phyloP scores from a whole-genome alignment of 208 protist genomes.

The Acanthamoeba castellanii region DNA sequence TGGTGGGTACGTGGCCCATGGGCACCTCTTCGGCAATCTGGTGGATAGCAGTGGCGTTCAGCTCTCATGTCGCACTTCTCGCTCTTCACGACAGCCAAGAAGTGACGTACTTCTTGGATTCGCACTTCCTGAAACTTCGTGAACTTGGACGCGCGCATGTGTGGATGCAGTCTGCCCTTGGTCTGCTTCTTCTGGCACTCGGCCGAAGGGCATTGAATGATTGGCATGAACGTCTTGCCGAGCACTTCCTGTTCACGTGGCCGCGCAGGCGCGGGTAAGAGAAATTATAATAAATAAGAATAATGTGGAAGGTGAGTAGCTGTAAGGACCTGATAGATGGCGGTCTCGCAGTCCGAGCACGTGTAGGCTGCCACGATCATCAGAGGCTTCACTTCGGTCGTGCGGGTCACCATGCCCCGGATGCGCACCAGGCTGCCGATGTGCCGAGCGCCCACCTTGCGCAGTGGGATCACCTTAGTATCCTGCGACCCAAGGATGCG shows the following conservation, averaged over 20 bases:
- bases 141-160: constrained; percentile 94
- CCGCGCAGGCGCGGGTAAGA: not conserved
- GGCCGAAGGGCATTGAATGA: constrained; percentile 82
- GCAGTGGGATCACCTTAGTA: constrained; percentile 48
- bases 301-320: not conserved
- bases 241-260: constrained; percentile 74
- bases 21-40: constrained; percentile 89
- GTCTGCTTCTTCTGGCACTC: constrained; percentile 82
- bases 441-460: constrained; percentile 78
- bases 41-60: too few relatives aligned
- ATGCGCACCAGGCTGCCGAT: constrained; percentile 86
- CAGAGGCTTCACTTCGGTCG: constrained; percentile 92
- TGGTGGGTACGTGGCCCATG: constrained; percentile 92
- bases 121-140: constrained; percentile 93
- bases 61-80: too few relatives aligned
- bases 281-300: too few relatives aligned
- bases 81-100: too few relatives aligned
- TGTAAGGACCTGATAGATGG: constrained; percentile 90
- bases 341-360: constrained; percentile 90
- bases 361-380: constrained; percentile 92
- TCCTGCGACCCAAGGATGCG: not conserved
- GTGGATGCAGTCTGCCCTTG: constrained; percentile 86
- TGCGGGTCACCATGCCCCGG: constrained; percentile 91
- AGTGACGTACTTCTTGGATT: constrained; percentile 90
- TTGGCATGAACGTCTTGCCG: constrained; percentile 87